Evolutionary conservation across 768 basidiomycete species (phyloP), one percentile per base, ranked within the genome.

Genomic region (Dentipellis sp.): DNA sequence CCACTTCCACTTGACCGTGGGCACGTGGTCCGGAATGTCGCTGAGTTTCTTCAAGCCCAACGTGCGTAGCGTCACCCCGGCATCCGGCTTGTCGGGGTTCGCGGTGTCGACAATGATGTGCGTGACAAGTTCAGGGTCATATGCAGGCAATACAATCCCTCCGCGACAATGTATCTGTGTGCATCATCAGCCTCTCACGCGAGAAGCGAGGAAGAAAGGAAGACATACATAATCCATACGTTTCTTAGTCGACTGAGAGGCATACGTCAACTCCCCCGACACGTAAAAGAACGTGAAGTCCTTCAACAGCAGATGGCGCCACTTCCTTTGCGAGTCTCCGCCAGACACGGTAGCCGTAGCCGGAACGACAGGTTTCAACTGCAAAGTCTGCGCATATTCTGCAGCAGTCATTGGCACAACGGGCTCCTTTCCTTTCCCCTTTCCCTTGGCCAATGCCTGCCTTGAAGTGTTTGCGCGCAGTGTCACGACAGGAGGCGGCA

Each of bases 121-220:
- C 3, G 88, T 88, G 29, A 85, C 78, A 8, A 66, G 58, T 4
- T 63, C 58, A 2, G 80, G 70, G 59, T 90, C 82, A 62, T 79
- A 91, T 37, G 62, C 70, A 2, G 85, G 76, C 39, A 80, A 68
- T 22, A 91, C 70, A 19, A 74, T 79, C 46, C 80, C 89, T 10
- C 89, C 89, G 59, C 80, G 70, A 57, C 72, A 73, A 45, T 82
- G 72, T 40, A 91, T 79, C 88, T 91, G 59, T n/a, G 29, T 34
- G 23, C 36, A 34, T 16, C 23, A 37, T 16, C 40, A 34, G 12
- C 19, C 8, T 6, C 4, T 3, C 7, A 7, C n/a, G 19, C 10
- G 4, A 49, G 35, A 57, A 39, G 42, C 11, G 9, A 7, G 6
- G n/a, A 45, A n/a, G 42, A 52, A 11, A 37, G 4, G 12, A 57